Conservation (phyloP, 2,329 filamentous ascomycete genomes). For the Colletotrichum spaethianum region DNA sequence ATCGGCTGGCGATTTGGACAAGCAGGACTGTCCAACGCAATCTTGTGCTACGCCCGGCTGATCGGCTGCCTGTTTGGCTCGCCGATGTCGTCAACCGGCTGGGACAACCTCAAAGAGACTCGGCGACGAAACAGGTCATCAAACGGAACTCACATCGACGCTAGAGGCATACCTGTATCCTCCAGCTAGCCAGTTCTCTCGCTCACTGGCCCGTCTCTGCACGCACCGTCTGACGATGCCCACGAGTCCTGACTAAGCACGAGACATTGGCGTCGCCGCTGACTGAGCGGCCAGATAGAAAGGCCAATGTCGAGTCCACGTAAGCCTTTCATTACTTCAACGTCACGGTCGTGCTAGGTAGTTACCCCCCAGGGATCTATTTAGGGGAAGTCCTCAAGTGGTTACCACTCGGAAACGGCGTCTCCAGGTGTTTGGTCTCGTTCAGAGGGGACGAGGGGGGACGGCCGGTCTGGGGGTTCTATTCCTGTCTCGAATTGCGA, state of each 20-base stretch:
- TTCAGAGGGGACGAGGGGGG: not conserved
- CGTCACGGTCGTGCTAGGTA: not conserved
- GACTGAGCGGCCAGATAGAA: slow-evolving; percentile 6
- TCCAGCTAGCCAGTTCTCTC: too few relatives aligned
- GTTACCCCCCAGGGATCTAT: not conserved
- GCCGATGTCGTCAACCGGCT: not conserved
- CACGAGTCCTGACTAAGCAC: not conserved
- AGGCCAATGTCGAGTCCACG: not conserved
- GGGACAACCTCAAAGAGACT: not conserved
- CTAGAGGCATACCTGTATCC: too few relatives aligned
- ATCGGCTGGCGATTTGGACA: not conserved
- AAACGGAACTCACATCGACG: not conserved
- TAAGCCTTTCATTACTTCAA: not conserved
- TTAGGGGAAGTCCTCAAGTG: not conserved
- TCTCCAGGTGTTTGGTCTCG: not conserved
- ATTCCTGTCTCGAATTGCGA: slow-evolving; percentile 19
- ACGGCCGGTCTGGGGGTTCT: not conserved
- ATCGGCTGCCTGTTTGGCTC: not conserved
- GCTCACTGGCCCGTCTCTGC: not conserved
- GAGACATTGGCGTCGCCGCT: slow-evolving; percentile 2
- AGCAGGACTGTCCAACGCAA: not conserved
- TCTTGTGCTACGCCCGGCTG: not conserved
- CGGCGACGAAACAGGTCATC: not conserved
- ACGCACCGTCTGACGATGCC: not conserved
- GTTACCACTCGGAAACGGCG: not conserved